Conservation (phyloP, 805 yeast species). For the Schwanniomyces occidentalis region DNA sequence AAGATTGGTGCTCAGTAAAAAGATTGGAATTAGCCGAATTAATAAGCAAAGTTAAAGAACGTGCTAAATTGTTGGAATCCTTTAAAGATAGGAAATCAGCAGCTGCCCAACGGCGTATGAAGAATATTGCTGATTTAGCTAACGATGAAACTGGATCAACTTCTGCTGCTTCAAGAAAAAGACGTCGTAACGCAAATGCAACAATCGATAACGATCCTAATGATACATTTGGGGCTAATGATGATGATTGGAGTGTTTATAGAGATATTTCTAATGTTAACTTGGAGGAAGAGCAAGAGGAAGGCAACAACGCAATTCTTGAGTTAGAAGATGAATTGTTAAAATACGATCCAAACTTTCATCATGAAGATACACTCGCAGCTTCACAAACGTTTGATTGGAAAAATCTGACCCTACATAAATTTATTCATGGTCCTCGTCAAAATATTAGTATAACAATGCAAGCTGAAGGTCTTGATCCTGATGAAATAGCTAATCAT, state of each 20-base stretch:
- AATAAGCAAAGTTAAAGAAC: slow-evolving; percentile 64
- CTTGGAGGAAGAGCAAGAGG: slow-evolving; percentile 80
- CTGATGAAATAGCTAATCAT: slow-evolving; percentile 43
- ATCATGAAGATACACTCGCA: slow-evolving; percentile 80
- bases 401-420: slow-evolving; percentile 76
- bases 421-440: slow-evolving; percentile 87
- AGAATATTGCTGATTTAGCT: slow-evolving; percentile 83
- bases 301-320: slow-evolving; percentile 59
- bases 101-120: slow-evolving; percentile 93
- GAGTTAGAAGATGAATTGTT: slow-evolving; percentile 73
- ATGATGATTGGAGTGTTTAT: slow-evolving; percentile 93
- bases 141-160: slow-evolving; percentile 57
- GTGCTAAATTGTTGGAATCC: slow-evolving; percentile 70
- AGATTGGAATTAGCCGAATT: slow-evolving; percentile 58
- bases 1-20: slow-evolving; percentile 77
- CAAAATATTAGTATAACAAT: slow-evolving; percentile 63
- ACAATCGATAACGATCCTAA: slow-evolving; percentile 88
- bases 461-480: slow-evolving; percentile 42
- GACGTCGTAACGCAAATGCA: slow-evolving; percentile 49
- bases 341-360: slow-evolving; percentile 82
- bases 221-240: slow-evolving; percentile 93
- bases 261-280: slow-evolving; percentile 75
- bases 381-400: slow-evolving; percentile 73
- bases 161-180: slow-evolving; percentile 48
- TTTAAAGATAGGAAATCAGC: slow-evolving; percentile 85